These are phyloP conservation scores for Candida glucosophila DNA, from an alignment of 1,139 yeast species.

Conservation along the genomic window DNA sequence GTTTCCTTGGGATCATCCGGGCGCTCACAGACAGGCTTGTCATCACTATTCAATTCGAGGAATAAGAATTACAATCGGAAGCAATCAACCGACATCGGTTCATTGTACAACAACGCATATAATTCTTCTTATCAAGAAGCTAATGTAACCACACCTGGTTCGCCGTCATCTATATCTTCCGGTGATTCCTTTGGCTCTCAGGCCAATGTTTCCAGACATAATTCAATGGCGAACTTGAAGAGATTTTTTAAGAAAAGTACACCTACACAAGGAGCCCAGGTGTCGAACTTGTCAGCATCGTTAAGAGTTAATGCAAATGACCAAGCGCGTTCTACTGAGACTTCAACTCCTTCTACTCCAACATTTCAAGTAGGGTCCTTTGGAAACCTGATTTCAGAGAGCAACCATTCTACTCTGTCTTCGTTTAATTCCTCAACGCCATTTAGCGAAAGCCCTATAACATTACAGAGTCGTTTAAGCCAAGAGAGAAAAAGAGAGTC, in stretches of 20 bases:
- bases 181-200: slow-evolving; percentile 24
- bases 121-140: slow-evolving; percentile 16
- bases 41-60: slow-evolving; percentile 36
- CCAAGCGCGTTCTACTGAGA: slow-evolving; percentile 11
- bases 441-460: too few species aligned
- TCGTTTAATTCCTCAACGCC: slow-evolving; percentile 22
- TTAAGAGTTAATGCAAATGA: slow-evolving; percentile 23
- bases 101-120: slow-evolving; percentile 35
- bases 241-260: slow-evolving; percentile 47
- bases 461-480: slow-evolving; percentile 22
- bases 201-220: slow-evolving; percentile 37
- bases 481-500: slow-evolving; percentile 28
- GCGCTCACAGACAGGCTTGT: slow-evolving; percentile 42
- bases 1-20: slow-evolving; percentile 25
- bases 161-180: slow-evolving; percentile 34
- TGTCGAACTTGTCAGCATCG: slow-evolving; percentile 33
- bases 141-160: slow-evolving; percentile 13
- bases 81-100: slow-evolving; percentile 37
- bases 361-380: too few species aligned
- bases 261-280: slow-evolving; percentile 16
- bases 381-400: too few species aligned
- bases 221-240: slow-evolving; percentile 68
- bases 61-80: slow-evolving; percentile 20
- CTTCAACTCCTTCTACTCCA: slow-evolving; percentile 10
- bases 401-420: slow-evolving; percentile 19